Conservation (phyloP, 2,329 filamentous ascomycete species). For the Aspergillus glaucus region DNA sequence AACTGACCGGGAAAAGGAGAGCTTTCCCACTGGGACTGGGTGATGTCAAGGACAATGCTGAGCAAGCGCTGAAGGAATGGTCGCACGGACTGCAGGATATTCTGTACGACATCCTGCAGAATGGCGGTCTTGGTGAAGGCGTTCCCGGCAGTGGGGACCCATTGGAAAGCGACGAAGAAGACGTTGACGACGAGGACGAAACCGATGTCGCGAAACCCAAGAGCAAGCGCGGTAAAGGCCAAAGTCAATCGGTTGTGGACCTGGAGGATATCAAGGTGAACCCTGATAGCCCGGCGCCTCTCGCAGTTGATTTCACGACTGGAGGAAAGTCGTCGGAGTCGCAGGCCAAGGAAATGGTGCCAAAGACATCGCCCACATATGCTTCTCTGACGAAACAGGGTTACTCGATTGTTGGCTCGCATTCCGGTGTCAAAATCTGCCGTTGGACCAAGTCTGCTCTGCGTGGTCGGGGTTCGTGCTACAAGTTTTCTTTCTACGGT, state of each 20-base stretch:
- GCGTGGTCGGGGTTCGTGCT: constrained; percentile 87
- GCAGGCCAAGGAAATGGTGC: constrained; percentile 82
- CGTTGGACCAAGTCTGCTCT: constrained; percentile 97
- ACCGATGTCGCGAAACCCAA: constrained; percentile 49
- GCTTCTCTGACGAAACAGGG: constrained; percentile 89
- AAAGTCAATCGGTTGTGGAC: constrained; percentile 55
- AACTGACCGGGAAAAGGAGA: constrained; percentile 75
- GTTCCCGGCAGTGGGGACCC: constrained; percentile 76
- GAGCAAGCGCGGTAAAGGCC: constrained; percentile 39
- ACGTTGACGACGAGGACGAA: constrained; percentile 51
- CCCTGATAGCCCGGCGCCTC: constrained; percentile 37
- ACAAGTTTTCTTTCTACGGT: constrained; percentile 96
- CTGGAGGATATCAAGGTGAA: constrained; percentile 69
- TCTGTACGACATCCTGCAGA: constrained; percentile 52
- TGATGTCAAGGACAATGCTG: constrained; percentile 71
- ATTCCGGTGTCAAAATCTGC: constrained; percentile 95
- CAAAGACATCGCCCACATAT: constrained; percentile 82
- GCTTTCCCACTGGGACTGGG: constrained; percentile 85
- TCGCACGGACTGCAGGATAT: constrained; percentile 65
- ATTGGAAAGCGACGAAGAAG: constrained; percentile 76
- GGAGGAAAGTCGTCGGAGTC: constrained; percentile 40
- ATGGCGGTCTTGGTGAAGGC: constrained; percentile 55
- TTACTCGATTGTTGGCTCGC: constrained; percentile 89
- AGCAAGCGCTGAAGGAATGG: constrained; percentile 69
- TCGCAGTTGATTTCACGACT: constrained; percentile 77